Evolutionary conservation across 2,329 filamentous ascomycete species (phyloP), one percentile per base, ranked within the genome.

Genomic region (Sphaerulina populicola): DNA sequence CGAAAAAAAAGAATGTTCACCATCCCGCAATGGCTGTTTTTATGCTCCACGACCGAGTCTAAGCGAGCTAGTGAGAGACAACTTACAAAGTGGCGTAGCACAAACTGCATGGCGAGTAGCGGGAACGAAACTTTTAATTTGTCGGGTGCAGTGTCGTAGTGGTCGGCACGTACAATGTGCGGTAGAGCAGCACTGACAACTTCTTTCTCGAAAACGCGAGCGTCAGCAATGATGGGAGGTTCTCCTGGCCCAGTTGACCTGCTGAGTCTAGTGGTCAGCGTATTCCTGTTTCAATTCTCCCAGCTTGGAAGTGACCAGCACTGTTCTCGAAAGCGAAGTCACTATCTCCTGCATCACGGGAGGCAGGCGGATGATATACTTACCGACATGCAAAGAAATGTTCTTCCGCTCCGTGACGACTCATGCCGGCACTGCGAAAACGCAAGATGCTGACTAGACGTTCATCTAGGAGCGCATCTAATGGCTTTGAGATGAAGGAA

Each of bases 401-500:
- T 6, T 27, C 23, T 57, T 86, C 86, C 0, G 86, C 85, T 1
- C 78, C 77, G 14, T 81, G 75, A 88, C 88, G 94, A 2, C 75
- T 72, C 58, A 84, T 69, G 0, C 71, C 71, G 2, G 72, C 64
- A 0, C 67, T 66, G 42, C 86, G 79, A 49, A 82, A 74, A 50
- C 78, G 80, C 5, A 69, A 55, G 8, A 89, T 64, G 3, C 91
- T 70, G 8, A 84, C 60, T 30, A 94, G 81, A 12, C 80, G 76
- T 8, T 79, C 74, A 44, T 83, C 80, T 52, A 94, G 72, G 23
- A 88, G 77, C 7, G 78, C 74, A 48, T 86, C 78, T 3, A 94
- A 70, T 0, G 87, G 83, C 40, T 76, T 77, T 2, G 86, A 88
- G 55, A 94, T 83, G 64, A 88, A 86, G 18, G 85, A 69, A 36